A percentile compares a stretch with the other conserved stretches of the same genome.
These are phyloP conservation scores for Pyrenopolyporus hunteri DNA, from an alignment of 495 filamentous ascomycete species.

Conservation along the genomic window DNA sequence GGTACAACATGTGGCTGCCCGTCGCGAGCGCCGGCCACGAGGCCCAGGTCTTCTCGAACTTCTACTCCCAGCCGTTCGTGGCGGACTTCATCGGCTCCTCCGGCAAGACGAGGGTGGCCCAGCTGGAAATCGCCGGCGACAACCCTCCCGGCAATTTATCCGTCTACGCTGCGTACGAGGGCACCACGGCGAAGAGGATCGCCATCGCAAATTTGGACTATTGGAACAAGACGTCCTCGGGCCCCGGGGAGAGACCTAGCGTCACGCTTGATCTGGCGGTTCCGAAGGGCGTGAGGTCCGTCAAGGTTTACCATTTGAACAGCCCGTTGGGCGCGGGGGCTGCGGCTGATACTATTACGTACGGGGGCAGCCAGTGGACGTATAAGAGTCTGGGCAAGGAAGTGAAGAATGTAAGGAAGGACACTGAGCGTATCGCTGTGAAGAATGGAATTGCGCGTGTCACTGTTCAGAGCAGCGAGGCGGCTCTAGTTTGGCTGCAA, in stretches of 20 bases:
- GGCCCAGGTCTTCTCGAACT: slow-evolving; percentile 42
- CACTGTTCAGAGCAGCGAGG: slow-evolving; percentile 33
- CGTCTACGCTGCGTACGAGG: slow-evolving; percentile 39
- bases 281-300: slow-evolving; percentile 9
- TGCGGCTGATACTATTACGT: slow-evolving; percentile 38
- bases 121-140: slow-evolving; percentile 18
- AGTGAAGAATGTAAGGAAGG: slow-evolving; percentile 32
- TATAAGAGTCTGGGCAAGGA: slow-evolving; percentile 38
- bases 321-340: slow-evolving; percentile 37
- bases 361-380: slow-evolving; percentile 43
- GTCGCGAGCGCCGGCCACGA: slow-evolving; percentile 33
- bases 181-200: slow-evolving; percentile 28
- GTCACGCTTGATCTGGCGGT: slow-evolving; percentile 24
- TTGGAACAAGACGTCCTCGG: slow-evolving; percentile 41
- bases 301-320: slow-evolving; percentile 36
- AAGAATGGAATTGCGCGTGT: slow-evolving; percentile 24
- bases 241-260: slow-evolving; percentile 17
- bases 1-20: slow-evolving; percentile 40
- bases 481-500: slow-evolving; percentile 36
- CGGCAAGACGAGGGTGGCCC: slow-evolving; percentile 35
- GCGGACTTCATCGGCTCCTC: slow-evolving; percentile 41
- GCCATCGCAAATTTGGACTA: slow-evolving; percentile 39
- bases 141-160: slow-evolving; percentile 21
- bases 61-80: slow-evolving; percentile 42
- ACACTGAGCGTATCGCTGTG: slow-evolving; percentile 29